These are phyloP conservation scores for Xylaria castorea DNA, from an alignment of 495 filamentous ascomycete species.

Conservation along the genomic window DNA sequence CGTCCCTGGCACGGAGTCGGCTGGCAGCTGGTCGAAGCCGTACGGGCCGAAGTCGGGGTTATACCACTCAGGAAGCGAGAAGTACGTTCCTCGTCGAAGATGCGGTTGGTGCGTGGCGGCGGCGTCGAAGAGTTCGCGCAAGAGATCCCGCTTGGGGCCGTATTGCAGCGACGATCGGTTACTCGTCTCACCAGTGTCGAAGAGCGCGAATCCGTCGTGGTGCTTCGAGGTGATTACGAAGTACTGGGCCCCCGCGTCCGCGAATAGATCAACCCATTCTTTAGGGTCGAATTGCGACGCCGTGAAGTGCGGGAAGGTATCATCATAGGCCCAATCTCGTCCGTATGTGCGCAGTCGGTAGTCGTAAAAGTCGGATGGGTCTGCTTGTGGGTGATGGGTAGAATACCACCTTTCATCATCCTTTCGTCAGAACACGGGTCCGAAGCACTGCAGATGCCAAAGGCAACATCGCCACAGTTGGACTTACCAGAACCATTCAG, in stretches of 20 bases:
- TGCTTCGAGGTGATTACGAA: conserved; percentile 62
- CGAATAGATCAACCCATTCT: conserved; percentile 64
- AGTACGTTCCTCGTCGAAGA: conserved; percentile 59
- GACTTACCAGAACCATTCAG: conserved; percentile 57
- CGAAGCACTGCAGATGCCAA: neutral
- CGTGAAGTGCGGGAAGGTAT: conserved; percentile 62
- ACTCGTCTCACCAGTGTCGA: conserved; percentile 52
- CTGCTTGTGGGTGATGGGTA: conserved; percentile 41
- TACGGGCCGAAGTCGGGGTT: conserved; percentile 59
- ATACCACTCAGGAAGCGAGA: conserved; percentile 64
- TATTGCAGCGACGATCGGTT: conserved; percentile 55
- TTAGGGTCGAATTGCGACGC: conserved; percentile 55
- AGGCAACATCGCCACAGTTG: conserved; percentile 11
- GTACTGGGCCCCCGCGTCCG: conserved; percentile 61
- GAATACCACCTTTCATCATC: conserved; percentile 39
- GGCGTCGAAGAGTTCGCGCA: conserved; percentile 60
- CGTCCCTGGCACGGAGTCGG: conserved; percentile 2
- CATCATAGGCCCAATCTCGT: conserved; percentile 58
- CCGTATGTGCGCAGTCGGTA: conserved; percentile 61
- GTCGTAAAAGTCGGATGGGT: conserved; percentile 48
- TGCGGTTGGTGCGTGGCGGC: conserved; percentile 56
- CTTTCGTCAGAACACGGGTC: neutral
- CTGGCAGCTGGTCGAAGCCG: conserved; percentile 36
- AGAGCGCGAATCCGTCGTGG: conserved; percentile 62
- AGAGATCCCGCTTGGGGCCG: conserved; percentile 52